Evolutionary conservation across 495 filamentous ascomycete genomes (phyloP), one percentile per base, ranked within the genome.

Genomic region (Aspergillus bridgeri): DNA sequence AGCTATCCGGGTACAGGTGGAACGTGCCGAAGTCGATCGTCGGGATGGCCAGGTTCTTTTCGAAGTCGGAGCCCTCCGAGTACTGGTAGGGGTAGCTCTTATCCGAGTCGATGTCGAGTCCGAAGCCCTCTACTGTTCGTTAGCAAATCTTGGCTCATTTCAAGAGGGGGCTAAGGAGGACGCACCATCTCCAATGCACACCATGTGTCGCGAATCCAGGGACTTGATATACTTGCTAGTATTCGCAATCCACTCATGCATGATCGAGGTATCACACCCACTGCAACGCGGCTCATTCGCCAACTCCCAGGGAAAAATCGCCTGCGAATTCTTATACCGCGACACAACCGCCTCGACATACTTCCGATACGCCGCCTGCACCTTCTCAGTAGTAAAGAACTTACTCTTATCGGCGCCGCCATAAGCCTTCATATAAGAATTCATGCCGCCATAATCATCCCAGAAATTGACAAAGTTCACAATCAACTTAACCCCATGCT

Each of bases 261-360:
- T 76, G 13, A 85, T 75, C 8, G 75, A 72, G 0, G 83, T 77
- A 18, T 66, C 69, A 62, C 86, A 89, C 15, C 79, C 84, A 20
- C 79, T 77, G 74, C 87, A 89, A 48, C 86, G 77, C 8, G 85
- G 82, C 72, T 90, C 88, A 66, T 90, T 91, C n/a, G 77, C 81
- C 17, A 90, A 72, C 62, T 90, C 86, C 87, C 88, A 90, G 0
- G 85, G 81, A 66, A 90, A 85, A 54, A 90, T 74, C 3, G 87
- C 83, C 0, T 77, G 53, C 1, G 79, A 83, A 42, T 69, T 72
- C 15, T 60, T 69, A 65, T 89, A 89, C 8, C 86, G 80, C 24
- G 67, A 71, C 0, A 92, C 76, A 6, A 90, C 79, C 5, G 84
- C 75, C 46, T 79, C 65, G 65, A 90, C 79, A 71, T 89, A 90